Base-by-base conservation (phyloP, 257 asterid genomes). In the Perilla frutescens region DNA sequence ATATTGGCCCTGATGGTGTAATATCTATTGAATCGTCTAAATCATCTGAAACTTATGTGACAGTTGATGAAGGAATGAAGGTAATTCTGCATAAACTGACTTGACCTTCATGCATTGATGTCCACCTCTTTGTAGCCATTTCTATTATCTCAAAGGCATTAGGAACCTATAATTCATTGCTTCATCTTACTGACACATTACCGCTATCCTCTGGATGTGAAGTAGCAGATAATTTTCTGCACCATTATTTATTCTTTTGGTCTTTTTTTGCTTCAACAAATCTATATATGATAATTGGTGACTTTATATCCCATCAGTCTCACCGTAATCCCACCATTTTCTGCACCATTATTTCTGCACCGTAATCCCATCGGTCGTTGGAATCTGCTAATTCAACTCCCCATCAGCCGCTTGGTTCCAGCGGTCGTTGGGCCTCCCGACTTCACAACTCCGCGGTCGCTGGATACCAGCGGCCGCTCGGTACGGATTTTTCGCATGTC, bases 31-130 rank as follows among this genome's bases (percentile, higher is more conserved):
- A 90, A 79, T 80, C 95, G 56, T 92, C 99, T 53, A 86, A 88
- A n/a, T 84, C 99, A 20, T 78, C 85, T 49, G 96, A 92, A 81
- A 92, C 97, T 41, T 82, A 79, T 62, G 88, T 92, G 79, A 73
- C 66, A 41, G 80, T 95, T 77, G 99, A 95, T 85, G 97, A 92
- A 81, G 99, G 99, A 84, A 90, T 95, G 99, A 92, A 92, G 97
- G 99, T 95, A 81, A 77, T 71, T 56, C 34, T 51, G 6, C 67
- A 39, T 31, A 41, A 75, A 57, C 64, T 20, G 29, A 50, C 40
- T 37, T 26, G 14, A 37, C 49, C 34, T 70, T 62, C 67, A 44
- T 48, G 70, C 39, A 41, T 37, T 8, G 3, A 4, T 26, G 43
- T 41, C 58, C 53, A 20, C 36, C 70, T 36, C n/a, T 45, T 26